phyloP scores from a whole-genome alignment of 1,284 basidiomycete species.

The Spongiforma sp. region DNA sequence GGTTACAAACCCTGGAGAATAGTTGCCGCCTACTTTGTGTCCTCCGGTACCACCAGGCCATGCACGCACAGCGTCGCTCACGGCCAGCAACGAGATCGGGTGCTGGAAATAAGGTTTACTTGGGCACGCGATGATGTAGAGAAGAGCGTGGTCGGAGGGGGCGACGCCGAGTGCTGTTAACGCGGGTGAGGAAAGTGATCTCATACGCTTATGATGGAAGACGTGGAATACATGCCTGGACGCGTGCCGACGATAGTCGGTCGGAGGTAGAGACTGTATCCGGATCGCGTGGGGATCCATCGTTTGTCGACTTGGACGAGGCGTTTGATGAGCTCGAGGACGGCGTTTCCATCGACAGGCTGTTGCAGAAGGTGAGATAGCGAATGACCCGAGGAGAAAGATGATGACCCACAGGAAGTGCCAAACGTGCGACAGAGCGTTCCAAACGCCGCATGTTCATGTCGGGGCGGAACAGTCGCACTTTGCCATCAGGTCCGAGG shows the following conservation, averaged over 20 bases:
- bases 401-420: constrained; percentile 59
- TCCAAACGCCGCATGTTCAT: constrained; percentile 82
- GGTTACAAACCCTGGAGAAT: constrained; percentile 70
- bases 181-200: background rate
- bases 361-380: constrained; percentile 29
- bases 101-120: constrained; percentile 77
- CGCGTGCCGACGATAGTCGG: constrained; percentile 88
- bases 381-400: background rate
- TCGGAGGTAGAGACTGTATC: constrained; percentile 80
- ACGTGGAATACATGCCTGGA: constrained; percentile 41
- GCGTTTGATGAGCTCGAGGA: constrained; percentile 73
- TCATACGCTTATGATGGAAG: background rate
- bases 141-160: constrained; percentile 69
- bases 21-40: constrained; percentile 74
- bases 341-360: constrained; percentile 66
- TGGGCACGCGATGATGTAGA: constrained; percentile 75
- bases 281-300: constrained; percentile 76
- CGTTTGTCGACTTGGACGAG: constrained; percentile 71
- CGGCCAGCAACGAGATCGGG: constrained; percentile 75
- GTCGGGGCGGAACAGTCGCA: constrained; percentile 79
- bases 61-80: constrained; percentile 71
- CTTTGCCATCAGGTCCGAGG: constrained; percentile 64
- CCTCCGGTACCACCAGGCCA: constrained; percentile 85
- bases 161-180: constrained; percentile 64
- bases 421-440: constrained; percentile 62